Evolutionary conservation across 2,329 filamentous ascomycete genomes (phyloP).

Genomic region (Colletotrichum tabaci): DNA sequence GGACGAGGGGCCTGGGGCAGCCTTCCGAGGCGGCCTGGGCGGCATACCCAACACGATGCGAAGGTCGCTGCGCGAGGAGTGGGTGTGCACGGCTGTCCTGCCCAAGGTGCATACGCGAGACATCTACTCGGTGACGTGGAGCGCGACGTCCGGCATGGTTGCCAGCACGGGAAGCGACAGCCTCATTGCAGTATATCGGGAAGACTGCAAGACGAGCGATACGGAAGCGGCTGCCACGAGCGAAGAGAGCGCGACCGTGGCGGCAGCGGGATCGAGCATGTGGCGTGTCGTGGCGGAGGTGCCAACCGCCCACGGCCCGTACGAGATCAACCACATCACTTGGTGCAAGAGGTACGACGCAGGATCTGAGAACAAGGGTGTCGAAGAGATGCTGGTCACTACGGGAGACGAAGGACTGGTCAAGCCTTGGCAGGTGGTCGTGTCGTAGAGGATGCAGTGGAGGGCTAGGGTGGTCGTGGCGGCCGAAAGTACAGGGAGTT

Average conservation of each 20-base stretch:
- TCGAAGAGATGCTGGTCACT: slow-evolving; percentile 89
- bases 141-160: slow-evolving; percentile 79
- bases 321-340: slow-evolving; percentile 92
- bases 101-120: slow-evolving; percentile 84
- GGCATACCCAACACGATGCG: slow-evolving; percentile 93
- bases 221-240: slow-evolving; percentile 42
- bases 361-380: slow-evolving; percentile 65
- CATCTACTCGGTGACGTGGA: slow-evolving; percentile 91
- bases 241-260: slow-evolving; percentile 42
- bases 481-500: neutral
- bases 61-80: slow-evolving; percentile 82
- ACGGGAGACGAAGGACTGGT: slow-evolving; percentile 94
- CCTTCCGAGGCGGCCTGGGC: slow-evolving; percentile 61
- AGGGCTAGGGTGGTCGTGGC: neutral
- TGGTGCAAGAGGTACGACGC: slow-evolving; percentile 88
- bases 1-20: slow-evolving; percentile 48
- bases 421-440: slow-evolving; percentile 80
- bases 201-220: slow-evolving; percentile 54
- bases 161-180: slow-evolving; percentile 94
- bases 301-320: slow-evolving; percentile 87
- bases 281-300: slow-evolving; percentile 83
- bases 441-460: slow-evolving; percentile 27
- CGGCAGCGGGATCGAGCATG: slow-evolving; percentile 49
- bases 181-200: slow-evolving; percentile 83
- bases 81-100: slow-evolving; percentile 83